phyloP scores from a whole-genome alignment of 345 rosid genomes.

The Eucalyptus pumila region DNA sequence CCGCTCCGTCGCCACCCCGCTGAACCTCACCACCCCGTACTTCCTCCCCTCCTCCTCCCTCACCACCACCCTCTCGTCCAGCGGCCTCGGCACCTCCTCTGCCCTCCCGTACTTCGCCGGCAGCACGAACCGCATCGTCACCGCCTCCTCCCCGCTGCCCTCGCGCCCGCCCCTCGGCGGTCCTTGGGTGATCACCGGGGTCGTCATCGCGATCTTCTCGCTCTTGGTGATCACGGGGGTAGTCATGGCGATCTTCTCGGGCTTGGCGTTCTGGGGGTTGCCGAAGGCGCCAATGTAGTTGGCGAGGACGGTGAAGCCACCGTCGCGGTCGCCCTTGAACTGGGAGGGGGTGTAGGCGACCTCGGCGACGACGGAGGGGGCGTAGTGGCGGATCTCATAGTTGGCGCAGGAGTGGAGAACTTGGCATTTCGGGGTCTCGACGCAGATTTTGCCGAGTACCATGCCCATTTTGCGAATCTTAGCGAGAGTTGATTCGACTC shows the following conservation, averaged over 20 bases:
- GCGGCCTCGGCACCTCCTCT: slow-evolving; percentile 82
- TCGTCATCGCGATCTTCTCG: slow-evolving; percentile 76
- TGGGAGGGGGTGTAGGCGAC: slow-evolving; percentile 59
- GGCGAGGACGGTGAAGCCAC: slow-evolving; percentile 62
- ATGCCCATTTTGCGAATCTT: slow-evolving; percentile 36
- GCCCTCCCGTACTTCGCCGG: slow-evolving; percentile 56
- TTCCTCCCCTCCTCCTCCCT: slow-evolving; percentile 58
- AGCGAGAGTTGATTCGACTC: not conserved
- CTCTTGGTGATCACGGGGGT: slow-evolving; percentile 58
- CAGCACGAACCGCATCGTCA: slow-evolving; percentile 84
- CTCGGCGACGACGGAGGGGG: slow-evolving; percentile 59
- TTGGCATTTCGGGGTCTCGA: slow-evolving; percentile 63
- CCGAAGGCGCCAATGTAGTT: slow-evolving; percentile 83
- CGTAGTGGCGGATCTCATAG: slow-evolving; percentile 78
- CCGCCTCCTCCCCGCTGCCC: slow-evolving; percentile 14
- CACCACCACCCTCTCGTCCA: slow-evolving; percentile 75
- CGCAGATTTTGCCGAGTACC: slow-evolving; percentile 63
- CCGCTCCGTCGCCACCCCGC: slow-evolving; percentile 47
- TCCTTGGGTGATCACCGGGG: slow-evolving; percentile 64
- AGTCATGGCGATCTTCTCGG: slow-evolving; percentile 85
- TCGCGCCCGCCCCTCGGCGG: not conserved
- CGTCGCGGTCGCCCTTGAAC: slow-evolving; percentile 63
- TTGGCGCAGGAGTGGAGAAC: slow-evolving; percentile 28
- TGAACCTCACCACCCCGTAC: slow-evolving; percentile 64
- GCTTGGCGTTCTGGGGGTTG: slow-evolving; percentile 62